Evolutionary conservation across 495 filamentous ascomycete species (phyloP).

Genomic region (Aspergillus campestris): DNA sequence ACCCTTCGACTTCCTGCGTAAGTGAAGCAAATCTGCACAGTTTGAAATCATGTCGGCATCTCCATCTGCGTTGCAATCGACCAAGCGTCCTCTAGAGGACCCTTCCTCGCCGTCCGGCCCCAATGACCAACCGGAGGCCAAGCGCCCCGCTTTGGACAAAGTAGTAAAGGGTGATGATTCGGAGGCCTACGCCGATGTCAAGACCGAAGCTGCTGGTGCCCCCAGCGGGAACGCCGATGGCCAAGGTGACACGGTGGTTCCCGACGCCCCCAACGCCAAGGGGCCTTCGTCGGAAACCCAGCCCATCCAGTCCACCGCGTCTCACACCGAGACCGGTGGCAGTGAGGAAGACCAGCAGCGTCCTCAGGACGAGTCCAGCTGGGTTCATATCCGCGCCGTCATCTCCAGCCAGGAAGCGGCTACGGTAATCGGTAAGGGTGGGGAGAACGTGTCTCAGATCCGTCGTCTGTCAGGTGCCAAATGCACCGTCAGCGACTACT

Average conservation of each 20-base stretch:
- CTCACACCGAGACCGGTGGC: conserved; percentile 44
- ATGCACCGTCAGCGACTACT: conserved; percentile 97
- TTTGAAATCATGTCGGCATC: conserved; percentile 50
- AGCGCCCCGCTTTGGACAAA: conserved; percentile 93
- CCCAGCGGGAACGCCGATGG: conserved; percentile 29
- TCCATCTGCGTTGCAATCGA: conserved; percentile 52
- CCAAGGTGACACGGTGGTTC: conserved; percentile 61
- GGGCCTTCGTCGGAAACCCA: conserved; percentile 40
- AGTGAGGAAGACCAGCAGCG: conserved; percentile 43
- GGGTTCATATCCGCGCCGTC: conserved; percentile 94
- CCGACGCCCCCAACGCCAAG: conserved; percentile 58
- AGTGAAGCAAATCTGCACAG: conserved; percentile 31
- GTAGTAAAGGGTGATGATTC: conserved; percentile 55
- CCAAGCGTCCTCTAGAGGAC: conserved; percentile 95
- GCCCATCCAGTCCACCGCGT: conserved; percentile 58
- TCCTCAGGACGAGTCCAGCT: conserved; percentile 78
- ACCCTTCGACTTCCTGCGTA: conserved; percentile 33
- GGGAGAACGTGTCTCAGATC: conserved; percentile 95
- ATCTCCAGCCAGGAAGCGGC: conserved; percentile 96
- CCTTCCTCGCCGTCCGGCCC: conserved; percentile 87
- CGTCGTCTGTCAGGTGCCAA: conserved; percentile 86
- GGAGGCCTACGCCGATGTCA: conserved; percentile 42
- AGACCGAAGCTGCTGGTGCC: conserved; percentile 45
- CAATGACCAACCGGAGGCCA: conserved; percentile 90
- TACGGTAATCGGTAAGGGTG: conserved; percentile 95